Base-by-base conservation (phyloP, 495 filamentous ascomycete species). In the Chaetomium tenue region DNA sequence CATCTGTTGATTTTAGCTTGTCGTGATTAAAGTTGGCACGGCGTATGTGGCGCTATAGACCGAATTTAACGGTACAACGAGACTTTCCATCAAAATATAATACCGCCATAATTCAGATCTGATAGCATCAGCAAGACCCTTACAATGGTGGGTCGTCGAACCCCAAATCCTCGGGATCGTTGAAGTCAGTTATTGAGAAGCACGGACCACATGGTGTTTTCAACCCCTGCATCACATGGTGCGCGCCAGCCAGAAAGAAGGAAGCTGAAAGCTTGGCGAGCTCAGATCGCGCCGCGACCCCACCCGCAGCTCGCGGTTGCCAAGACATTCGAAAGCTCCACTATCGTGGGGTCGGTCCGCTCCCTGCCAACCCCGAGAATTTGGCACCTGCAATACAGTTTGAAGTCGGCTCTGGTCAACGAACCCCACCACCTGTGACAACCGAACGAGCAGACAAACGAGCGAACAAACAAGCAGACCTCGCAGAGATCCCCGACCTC, bases 191-290 rank as follows among this genome's bases (percentile, higher is more conserved):
- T 22, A 8, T 59, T 16, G 42, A 51, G 12, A 39, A 15, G 58
- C 58, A 60, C 58, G 33, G 58, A 60, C 58, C 58, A 60, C 15
- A 18, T 60, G 44, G 58, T 50, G 58, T 58, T 58, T 57, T 28
- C 37, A 2, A 23, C 37, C 55, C 55, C 39, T 58, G 55, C 55
- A 58, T 18, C 55, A n/a, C 55, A 58, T 58, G 55, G 55, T 23
- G 16, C 12, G 30, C 28, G 28, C 11, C 39, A 46, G 39, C 40
- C 39, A 11, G 39, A 40, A 28, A 28, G 22, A 11, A 26, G 2
- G 54, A 33, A 37, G 18, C 12, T 22, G 16, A 28, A 40, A 57
- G 54, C 55, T 58, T 58, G 55, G 55, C 55, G 44, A 58, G 39
- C 55, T 58, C 9, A 16, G 55, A 28, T 40, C 55, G 26, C 55